Evolutionary conservation across 805 yeast species (phyloP), one percentile per base, ranked within the genome.

Genomic region (Kodamaea lidongshanica): DNA sequence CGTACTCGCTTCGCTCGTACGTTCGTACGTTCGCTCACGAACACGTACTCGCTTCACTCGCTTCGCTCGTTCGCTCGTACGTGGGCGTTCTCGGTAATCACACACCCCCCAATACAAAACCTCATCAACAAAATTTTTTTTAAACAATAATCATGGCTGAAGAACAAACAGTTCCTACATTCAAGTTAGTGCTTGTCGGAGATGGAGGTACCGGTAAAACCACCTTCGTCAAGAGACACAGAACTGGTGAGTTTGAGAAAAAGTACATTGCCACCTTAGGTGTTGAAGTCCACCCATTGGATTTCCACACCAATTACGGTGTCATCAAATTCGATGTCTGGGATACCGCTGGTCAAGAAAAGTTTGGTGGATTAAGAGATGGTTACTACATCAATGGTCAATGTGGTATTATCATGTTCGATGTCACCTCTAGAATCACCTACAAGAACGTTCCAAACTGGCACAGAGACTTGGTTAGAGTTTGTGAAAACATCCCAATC

Each of bases 161-260:
- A 24, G 77, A 83, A 52, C 69, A 67, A 54, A 80, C 77, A 72
- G 94, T 87, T 65, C 97, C 98, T 50, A 85, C 95, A 47, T 92
- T 92, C 70, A 92, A 92, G 74, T 79, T 92, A 65, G 99, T 92
- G 54, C 79, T 92, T 57, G 98, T 92, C 69, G 99, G 99, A 64
- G 99, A 92, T 62, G 99, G 99, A 76, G 99, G 99, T 79, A 92
- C 98, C 67, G 99, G 99, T 72, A 92, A 92, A 80, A 92, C 99
- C 74, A 92, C 99, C 38, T 92, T 92, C 54, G 99, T 92, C 65
- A 92, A 94, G 77, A 88, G 99, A 76, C 99, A 92, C 70, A 79
- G 88, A 67, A 89, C 98, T 44, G 95, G 98, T 72, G 99, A 92
- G 67, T 92, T 92, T 61, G 98, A 92, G 70, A 92, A 92, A 74